A percentile compares a stretch with the other conserved stretches of the same genome.
These are phyloP conservation scores for Sordariomycetes sp. DNA, from an alignment of 2,329 filamentous ascomycete species.

Conservation along the genomic window DNA sequence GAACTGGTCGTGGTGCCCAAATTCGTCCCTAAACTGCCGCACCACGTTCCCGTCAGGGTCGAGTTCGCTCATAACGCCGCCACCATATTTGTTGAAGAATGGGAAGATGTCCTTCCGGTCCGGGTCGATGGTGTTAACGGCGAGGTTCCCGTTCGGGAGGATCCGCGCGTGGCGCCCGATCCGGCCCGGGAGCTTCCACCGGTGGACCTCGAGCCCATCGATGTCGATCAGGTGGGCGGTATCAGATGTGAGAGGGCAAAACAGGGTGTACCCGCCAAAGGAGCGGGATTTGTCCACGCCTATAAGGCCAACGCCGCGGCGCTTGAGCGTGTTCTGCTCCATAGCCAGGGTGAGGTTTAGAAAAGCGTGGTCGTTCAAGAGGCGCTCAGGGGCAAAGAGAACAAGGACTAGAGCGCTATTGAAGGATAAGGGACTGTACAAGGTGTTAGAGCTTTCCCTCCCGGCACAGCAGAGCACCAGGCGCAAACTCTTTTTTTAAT, in stretches of 20 bases:
- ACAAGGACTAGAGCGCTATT: too few relatives aligned
- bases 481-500: not conserved
- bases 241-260: constrained; percentile 17
- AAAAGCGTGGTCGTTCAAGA: not conserved
- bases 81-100: constrained; percentile 19
- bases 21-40: constrained; percentile 14
- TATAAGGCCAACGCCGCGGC: constrained; percentile 15
- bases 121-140: constrained; percentile 16
- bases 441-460: too few relatives aligned
- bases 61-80: constrained; percentile 18
- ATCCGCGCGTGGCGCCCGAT: constrained; percentile 16
- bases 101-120: constrained; percentile 10
- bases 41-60: constrained; percentile 13
- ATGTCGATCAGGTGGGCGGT: constrained; percentile 16
- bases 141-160: constrained; percentile 16
- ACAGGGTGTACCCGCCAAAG: constrained; percentile 17
- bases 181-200: constrained; percentile 17
- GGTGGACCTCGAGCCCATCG: constrained; percentile 16
- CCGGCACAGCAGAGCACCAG: too few relatives aligned
- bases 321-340: constrained; percentile 19
- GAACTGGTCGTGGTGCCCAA: constrained; percentile 18
- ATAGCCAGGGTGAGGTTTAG: not conserved
- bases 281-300: constrained; percentile 15
- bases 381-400: not conserved
- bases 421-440: too few relatives aligned